These are phyloP conservation scores for Phytophthora pluvialis DNA, from an alignment of 352 stramenopile species.

Conservation along the genomic window DNA sequence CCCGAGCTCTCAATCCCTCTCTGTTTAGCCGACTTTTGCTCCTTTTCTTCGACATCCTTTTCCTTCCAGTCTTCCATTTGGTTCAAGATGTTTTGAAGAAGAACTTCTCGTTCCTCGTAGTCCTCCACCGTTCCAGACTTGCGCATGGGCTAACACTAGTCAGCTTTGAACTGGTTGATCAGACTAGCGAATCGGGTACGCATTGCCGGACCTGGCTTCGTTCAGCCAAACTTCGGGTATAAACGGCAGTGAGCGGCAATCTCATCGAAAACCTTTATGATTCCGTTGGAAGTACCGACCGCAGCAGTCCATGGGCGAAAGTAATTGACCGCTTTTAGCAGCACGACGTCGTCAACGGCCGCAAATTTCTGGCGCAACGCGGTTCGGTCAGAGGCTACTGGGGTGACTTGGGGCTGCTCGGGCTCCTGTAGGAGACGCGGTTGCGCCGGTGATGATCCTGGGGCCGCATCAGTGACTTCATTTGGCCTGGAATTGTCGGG, in stretches of 20 bases:
- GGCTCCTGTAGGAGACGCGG: too few relatives aligned
- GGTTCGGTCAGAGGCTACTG: too few relatives aligned
- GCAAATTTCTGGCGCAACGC: constrained; percentile 1
- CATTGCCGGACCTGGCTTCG: not conserved
- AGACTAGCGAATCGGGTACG: constrained; percentile 16
- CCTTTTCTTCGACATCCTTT: not conserved
- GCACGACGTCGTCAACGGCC: constrained; percentile 3
- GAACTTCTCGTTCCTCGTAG: constrained; percentile 15
- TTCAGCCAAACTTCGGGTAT: not conserved
- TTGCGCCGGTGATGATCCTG: too few relatives aligned
- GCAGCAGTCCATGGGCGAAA: constrained; percentile 1
- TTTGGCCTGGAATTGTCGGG: too few relatives aligned
- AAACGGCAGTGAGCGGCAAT: not conserved
- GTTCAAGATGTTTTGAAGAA: constrained; percentile 14
- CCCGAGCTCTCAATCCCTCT: constrained; percentile 9
- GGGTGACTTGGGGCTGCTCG: too few relatives aligned
- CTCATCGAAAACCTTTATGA: constrained; percentile 15
- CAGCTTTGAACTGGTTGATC: not conserved
- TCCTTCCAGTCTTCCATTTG: constrained; percentile 12
- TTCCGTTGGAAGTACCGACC: not conserved
- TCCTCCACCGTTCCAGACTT: constrained; percentile 8
- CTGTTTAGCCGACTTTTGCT: not conserved
- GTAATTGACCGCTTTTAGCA: constrained; percentile 5
- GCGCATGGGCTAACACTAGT: not conserved
- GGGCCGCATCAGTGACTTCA: too few relatives aligned